Conservation (phyloP, 306 rosid species). For the Quercus gilva region DNA sequence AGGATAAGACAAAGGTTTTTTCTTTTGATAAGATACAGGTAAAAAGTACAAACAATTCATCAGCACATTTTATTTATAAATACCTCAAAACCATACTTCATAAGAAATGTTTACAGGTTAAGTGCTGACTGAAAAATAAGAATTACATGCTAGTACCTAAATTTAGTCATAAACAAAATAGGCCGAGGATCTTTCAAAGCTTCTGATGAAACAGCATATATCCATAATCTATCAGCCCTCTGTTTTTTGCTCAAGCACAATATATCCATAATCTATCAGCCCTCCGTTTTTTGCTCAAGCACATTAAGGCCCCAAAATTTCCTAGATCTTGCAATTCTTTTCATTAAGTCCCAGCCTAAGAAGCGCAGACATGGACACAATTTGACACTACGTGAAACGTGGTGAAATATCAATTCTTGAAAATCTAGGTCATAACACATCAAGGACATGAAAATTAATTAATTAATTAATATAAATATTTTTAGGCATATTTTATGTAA, state of each 20-base stretch:
- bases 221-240: neutral
- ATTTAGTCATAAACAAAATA: neutral
- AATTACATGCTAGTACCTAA: neutral
- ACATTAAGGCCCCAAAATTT: neutral
- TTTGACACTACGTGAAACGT: too few species aligned
- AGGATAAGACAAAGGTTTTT: neutral
- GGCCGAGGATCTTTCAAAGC: neutral
- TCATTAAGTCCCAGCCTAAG: neutral
- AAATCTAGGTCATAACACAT: too few species aligned
- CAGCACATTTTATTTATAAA: neutral
- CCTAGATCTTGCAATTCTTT: neutral
- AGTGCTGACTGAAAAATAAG: neutral
- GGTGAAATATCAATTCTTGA: too few species aligned
- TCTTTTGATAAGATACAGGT: neutral
- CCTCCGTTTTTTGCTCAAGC: neutral
- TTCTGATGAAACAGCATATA: neutral
- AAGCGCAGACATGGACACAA: too few species aligned
- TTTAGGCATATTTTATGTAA: too few species aligned
- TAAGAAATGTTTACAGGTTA: neutral
- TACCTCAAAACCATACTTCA: neutral
- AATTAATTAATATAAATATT: too few species aligned
- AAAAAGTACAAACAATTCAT: conserved; percentile 1
- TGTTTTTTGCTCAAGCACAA: neutral
- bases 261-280: neutral
- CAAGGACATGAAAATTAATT: too few species aligned